Conservation (phyloP, 139 green algal species). For the Ettlia oleoabundans region DNA sequence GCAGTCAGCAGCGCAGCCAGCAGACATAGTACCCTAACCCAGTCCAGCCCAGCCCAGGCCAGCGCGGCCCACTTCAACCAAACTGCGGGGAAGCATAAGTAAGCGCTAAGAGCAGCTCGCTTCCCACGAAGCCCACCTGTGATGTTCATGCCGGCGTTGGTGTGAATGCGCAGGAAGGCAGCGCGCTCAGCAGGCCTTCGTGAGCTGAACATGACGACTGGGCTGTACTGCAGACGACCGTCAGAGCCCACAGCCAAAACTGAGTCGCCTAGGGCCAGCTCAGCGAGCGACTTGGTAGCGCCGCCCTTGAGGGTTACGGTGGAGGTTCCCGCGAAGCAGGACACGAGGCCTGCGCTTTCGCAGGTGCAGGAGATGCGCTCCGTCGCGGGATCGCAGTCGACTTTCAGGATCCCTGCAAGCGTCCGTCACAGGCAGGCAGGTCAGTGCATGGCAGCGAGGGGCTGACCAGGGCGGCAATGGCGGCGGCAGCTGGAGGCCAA, state of each 20-base stretch:
- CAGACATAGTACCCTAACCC: no score
- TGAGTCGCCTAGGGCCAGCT: neutral
- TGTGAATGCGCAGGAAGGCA: neutral
- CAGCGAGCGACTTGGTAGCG: neutral
- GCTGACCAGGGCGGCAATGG: no score
- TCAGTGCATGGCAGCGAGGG: no score
- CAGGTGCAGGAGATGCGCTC: neutral
- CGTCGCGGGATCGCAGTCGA: neutral
- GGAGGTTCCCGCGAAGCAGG: constrained; percentile 5
- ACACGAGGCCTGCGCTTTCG: neutral
- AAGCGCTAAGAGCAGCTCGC: no score
- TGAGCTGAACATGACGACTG: neutral
- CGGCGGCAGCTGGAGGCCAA: no score
- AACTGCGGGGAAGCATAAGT: no score
- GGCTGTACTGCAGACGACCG: constrained; percentile 17
- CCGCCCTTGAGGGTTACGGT: neutral
- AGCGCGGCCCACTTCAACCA: no score
- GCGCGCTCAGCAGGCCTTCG: neutral
- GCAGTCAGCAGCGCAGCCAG: no score
- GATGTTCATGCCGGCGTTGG: constrained; percentile 3
- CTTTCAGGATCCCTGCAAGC: neutral
- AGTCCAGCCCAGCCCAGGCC: no score
- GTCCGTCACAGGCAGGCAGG: no score
- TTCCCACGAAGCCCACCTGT: no score
- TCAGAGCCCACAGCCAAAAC: constrained; percentile 1